These are phyloP conservation scores for Mucor sp. DNA, from an alignment of 371 early-diverging fungal genomes.

Conservation along the genomic window DNA sequence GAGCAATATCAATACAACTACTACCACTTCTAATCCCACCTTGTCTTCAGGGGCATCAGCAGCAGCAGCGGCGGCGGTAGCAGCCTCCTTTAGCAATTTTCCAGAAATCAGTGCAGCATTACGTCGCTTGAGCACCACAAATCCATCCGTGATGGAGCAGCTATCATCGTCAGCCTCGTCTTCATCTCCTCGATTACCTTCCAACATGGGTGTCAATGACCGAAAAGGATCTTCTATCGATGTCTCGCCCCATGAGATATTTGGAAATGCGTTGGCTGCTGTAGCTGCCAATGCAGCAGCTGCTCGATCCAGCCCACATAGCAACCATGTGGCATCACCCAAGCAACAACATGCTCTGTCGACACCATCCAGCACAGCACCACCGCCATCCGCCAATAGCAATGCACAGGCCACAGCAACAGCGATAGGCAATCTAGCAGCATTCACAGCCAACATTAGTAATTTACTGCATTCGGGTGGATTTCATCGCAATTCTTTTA, in stretches of 20 bases:
- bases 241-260: constrained; percentile 26
- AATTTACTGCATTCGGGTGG: constrained; percentile 26
- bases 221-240: constrained; percentile 13
- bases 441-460: constrained; percentile 38
- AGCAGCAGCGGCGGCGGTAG: not conserved
- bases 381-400: not conserved
- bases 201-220: constrained; percentile 4
- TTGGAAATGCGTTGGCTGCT: constrained; percentile 43
- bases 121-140: constrained; percentile 24
- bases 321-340: not conserved
- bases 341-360: constrained; percentile 15
- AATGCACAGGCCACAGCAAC: constrained; percentile 22
- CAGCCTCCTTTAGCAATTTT: constrained; percentile 12
- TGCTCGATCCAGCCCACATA: not conserved
- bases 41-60: not conserved
- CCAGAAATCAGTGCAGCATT: constrained; percentile 34
- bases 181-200: constrained; percentile 10
- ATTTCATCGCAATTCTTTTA: constrained; percentile 20
- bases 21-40: not conserved
- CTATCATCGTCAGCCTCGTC: not conserved
- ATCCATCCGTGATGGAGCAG: constrained; percentile 21
- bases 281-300: constrained; percentile 34
- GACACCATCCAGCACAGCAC: constrained; percentile 16
- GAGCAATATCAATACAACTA: not conserved
- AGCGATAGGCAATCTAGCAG: constrained; percentile 41